Evolutionary conservation across 176 grass and related monocot species (phyloP), one percentile per base, ranked within the genome.

Genomic region (Ampelocalamus luodianensis): DNA sequence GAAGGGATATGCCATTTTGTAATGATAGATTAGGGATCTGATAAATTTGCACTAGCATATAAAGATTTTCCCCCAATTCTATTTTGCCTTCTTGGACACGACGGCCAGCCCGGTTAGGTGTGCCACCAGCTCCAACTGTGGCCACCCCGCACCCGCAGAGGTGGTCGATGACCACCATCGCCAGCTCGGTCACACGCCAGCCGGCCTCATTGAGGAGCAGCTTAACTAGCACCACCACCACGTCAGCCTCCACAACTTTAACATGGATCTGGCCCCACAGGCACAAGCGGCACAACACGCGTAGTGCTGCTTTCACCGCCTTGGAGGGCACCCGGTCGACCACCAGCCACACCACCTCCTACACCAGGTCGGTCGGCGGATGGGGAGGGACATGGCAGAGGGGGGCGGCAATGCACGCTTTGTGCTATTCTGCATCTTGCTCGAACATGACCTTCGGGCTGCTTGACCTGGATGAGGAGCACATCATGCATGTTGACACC

Each of bases 401-500:
- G 29, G n/a, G n/a, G n/a, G n/a, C n/a, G n/a, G n/a, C n/a, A n/a
- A n/a, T n/a, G n/a, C n/a, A n/a, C 92, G 95, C 50, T 97, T 97
- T 65, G 95, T 92, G 0, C 89, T 97, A 8, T 97, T 97, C 79
- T 90, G 90, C 81, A 94, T 97, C 79, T 86, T 97, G 10, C 88
- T 97, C 2, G 89, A n/a, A 90, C 26, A 97, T 97, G 92, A 94
- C 95, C 17, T 97, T 97, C 73, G 95, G 95, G 2, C 87, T 97
- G 59, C 87, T 96, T 1, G 93, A 94, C 62, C 90, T 97, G 6
- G 87, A 86, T 26, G 95, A 97, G 89, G 71, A 46, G 5, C 79
- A 88, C 67, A 93, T 97, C 37, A 50, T 95, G n/a, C 92, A 22
- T 71, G 8, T 97, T 26, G 95, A 97, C 83, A 79, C 82, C 44